Evolutionary conservation across 148 eudicot genomes (phyloP), one percentile per base, ranked within the genome.

Genomic region (Fagopyrum tataricum): DNA sequence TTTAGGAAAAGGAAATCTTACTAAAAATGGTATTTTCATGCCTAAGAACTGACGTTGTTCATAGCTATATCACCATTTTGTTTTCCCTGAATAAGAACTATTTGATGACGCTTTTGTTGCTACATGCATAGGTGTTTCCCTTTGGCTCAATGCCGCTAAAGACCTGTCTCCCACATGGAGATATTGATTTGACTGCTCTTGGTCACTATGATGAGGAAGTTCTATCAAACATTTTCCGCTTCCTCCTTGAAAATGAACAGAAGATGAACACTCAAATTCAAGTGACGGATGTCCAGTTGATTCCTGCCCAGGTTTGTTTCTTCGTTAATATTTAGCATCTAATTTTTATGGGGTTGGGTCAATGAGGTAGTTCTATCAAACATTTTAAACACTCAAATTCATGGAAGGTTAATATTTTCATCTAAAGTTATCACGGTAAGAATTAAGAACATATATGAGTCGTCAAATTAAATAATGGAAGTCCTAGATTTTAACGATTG

Each of bases 101-200:
- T 18, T 31, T 6, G 43, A 64, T 64, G 44, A 37, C 37, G 44
- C 69, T 79, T 17, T 61, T 47, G 26, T 55, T 74, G 75, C 55
- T 74, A 75, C 39, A 48, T 52, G 46, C 73, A 41, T 76, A 85
- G 89, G 89, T 83, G 13, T 72, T 79, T 70, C 83, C 89, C 46
- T 73, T 85, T 79, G 89, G 89, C 31, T 85, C 89, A 17, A 85
- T 85, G 77, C 89, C 89, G 43, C 79, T 85, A 15, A 85, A 85
- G 76, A 85, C 89, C 24, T 83, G 83, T 66, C 83, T 85, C 76
- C 86, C 89, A 6, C 78, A 83, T 71, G 89, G 85, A 72, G 89
- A 83, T 73, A 67, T 85, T 62, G 89, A 85, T 78, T 78, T 85
- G 78, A 81, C 85, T 49, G 80, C 71, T 53, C 67, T 85, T 10